These are phyloP conservation scores for Ilex asprella DNA, from an alignment of 257 asterid species.

Conservation along the genomic window DNA sequence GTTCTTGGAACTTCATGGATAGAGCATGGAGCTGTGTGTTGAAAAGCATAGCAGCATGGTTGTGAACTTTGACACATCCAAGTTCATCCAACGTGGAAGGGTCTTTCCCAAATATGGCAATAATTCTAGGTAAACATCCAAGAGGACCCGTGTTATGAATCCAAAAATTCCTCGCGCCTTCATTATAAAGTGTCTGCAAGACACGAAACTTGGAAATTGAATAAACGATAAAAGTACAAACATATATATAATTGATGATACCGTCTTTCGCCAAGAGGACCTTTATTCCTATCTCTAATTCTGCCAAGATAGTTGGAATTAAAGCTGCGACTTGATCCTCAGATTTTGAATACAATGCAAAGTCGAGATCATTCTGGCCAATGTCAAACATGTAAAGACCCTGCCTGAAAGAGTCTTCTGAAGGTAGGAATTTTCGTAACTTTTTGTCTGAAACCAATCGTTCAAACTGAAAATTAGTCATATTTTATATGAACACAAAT, in stretches of 20 bases:
- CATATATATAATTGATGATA: too few species aligned
- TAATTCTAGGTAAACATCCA: conserved; percentile 41
- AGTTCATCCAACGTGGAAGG: conserved; percentile 22
- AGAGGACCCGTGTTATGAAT: conserved; percentile 50
- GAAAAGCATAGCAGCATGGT: conserved; percentile 35
- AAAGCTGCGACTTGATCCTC: conserved; percentile 21
- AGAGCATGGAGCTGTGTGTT: conserved; percentile 28
- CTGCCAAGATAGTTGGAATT: conserved; percentile 29
- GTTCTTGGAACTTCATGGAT: conserved; percentile 17
- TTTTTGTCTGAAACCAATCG: neutral
- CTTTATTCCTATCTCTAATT: conserved; percentile 2
- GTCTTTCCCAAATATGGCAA: conserved; percentile 16
- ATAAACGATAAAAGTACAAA: neutral
- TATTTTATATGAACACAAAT: too few species aligned
- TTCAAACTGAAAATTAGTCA: neutral
- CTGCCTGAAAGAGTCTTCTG: conserved; percentile 15
- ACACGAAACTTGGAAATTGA: neutral
- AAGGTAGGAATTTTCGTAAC: conserved; percentile 7
- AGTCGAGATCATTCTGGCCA: conserved; percentile 40
- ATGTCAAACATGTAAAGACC: conserved; percentile 42
- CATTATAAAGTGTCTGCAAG: conserved; percentile 23
- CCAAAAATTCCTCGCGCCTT: conserved; percentile 49
- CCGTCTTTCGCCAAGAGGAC: neutral
- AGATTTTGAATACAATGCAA: conserved; percentile 24
- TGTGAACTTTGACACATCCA: conserved; percentile 32